These are phyloP conservation scores for Jamesozyma lodderae DNA, from an alignment of 805 yeast species.

Conservation along the genomic window DNA sequence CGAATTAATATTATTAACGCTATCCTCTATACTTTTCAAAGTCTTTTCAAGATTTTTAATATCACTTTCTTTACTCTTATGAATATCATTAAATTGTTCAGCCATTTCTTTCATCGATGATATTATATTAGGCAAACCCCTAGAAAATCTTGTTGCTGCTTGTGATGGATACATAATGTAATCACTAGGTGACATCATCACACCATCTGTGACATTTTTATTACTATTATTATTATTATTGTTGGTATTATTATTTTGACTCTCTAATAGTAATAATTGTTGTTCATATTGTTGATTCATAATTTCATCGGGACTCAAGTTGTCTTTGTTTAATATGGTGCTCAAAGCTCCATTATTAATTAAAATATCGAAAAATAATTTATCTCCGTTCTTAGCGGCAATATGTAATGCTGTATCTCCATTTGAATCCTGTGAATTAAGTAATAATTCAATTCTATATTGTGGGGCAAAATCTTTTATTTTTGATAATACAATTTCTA, in stretches of 20 bases:
- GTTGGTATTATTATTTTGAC: slow-evolving; percentile 15
- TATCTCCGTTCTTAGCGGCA: slow-evolving; percentile 70
- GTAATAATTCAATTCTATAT: slow-evolving; percentile 47
- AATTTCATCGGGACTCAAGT: slow-evolving; percentile 23
- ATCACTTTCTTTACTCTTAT: slow-evolving; percentile 38
- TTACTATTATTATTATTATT: slow-evolving; percentile 38
- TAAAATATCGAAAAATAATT: slow-evolving; percentile 21
- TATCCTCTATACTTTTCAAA: slow-evolving; percentile 15
- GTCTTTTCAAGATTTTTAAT: slow-evolving; percentile 27
- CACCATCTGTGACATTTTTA: slow-evolving; percentile 34
- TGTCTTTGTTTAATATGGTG: slow-evolving; percentile 40
- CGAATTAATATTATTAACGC: slow-evolving; percentile 15
- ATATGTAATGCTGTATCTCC: slow-evolving; percentile 90
- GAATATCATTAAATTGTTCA: slow-evolving; percentile 44
- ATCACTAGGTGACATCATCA: slow-evolving; percentile 10
- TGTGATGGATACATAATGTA: slow-evolving; percentile 27
- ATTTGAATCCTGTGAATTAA: slow-evolving; percentile 60
- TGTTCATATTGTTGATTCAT: slow-evolving; percentile 32
- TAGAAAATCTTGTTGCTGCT: slow-evolving; percentile 25
- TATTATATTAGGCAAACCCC: slow-evolving; percentile 24
- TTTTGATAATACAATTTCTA: slow-evolving; percentile 67
- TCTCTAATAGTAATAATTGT: slow-evolving; percentile 4
- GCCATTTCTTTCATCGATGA: slow-evolving; percentile 34
- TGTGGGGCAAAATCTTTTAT: slow-evolving; percentile 55
- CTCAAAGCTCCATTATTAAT: slow-evolving; percentile 28